These are phyloP conservation scores for Umbellularia californica DNA, from an alignment of 164 flowering plant genomes.

Conservation along the genomic window DNA sequence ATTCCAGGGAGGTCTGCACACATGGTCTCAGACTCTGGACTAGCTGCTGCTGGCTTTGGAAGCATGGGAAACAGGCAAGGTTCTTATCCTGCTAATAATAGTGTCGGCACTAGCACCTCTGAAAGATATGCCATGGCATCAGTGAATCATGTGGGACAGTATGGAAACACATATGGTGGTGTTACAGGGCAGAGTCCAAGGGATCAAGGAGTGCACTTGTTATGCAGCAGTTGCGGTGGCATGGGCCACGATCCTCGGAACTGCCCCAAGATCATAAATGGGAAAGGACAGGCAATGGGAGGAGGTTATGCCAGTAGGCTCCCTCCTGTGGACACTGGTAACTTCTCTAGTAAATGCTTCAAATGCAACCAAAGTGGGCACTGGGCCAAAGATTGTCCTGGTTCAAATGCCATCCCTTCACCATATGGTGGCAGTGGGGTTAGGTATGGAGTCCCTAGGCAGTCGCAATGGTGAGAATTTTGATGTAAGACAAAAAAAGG, in stretches of 20 bases:
- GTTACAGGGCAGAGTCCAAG: background rate
- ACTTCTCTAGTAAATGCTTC: slow-evolving; percentile 45
- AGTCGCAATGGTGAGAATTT: too few species aligned
- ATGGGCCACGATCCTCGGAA: slow-evolving; percentile 56
- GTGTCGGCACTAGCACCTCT: slow-evolving; percentile 18
- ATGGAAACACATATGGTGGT: slow-evolving; percentile 49
- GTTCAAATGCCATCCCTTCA: slow-evolving; percentile 25
- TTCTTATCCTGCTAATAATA: slow-evolving; percentile 18
- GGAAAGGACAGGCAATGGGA: slow-evolving; percentile 38
- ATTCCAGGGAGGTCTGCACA: slow-evolving; percentile 21
- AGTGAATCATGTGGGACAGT: slow-evolving; percentile 42
- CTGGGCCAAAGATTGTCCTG: slow-evolving; percentile 76
- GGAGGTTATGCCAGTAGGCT: slow-evolving; percentile 20
- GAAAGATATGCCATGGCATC: slow-evolving; percentile 13
- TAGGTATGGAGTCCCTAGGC: too few species aligned
- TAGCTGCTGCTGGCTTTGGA: slow-evolving; percentile 21
- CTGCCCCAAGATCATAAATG: slow-evolving; percentile 56
- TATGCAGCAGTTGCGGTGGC: slow-evolving; percentile 64
- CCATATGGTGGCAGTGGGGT: slow-evolving; percentile 27
- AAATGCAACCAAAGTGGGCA: slow-evolving; percentile 81
- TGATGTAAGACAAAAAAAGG: too few species aligned
- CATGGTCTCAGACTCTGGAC: slow-evolving; percentile 21
- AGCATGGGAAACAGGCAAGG: slow-evolving; percentile 26
- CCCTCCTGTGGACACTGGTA: slow-evolving; percentile 24
- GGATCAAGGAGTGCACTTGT: slow-evolving; percentile 7